These are phyloP conservation scores for Orbilia blumenaviensis DNA, from an alignment of 2,329 filamentous ascomycete species.

Conservation along the genomic window DNA sequence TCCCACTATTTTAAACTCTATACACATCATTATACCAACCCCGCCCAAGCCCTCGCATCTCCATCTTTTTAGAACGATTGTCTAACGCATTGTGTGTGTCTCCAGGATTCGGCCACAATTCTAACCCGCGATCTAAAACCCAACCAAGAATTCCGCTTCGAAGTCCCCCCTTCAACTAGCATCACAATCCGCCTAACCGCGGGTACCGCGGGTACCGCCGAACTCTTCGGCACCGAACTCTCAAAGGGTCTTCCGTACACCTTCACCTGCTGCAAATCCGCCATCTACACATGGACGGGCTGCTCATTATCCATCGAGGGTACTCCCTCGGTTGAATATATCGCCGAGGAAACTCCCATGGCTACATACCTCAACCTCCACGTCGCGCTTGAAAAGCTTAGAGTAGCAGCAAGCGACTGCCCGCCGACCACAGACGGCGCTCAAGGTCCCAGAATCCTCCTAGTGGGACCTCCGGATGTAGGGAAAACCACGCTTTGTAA, in stretches of 20 bases:
- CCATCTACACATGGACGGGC: constrained; percentile 91
- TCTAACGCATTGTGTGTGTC: background rate
- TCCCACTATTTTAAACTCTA: background rate
- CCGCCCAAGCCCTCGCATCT: too few relatives aligned
- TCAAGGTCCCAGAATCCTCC: constrained; percentile 80
- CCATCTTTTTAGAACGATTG: too few relatives aligned
- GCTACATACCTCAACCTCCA: constrained; percentile 84
- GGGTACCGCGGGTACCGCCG: constrained; percentile 73
- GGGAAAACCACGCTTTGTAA: constrained; percentile 86
- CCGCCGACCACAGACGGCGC: constrained; percentile 52
- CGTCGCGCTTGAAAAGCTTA: constrained; percentile 79
- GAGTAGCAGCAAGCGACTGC: constrained; percentile 66
- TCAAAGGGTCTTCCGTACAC: constrained; percentile 80
- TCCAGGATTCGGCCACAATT: constrained; percentile 13
- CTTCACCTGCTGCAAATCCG: constrained; percentile 82
- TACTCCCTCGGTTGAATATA: constrained; percentile 66
- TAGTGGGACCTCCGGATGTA: constrained; percentile 78
- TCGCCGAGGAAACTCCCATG: constrained; percentile 81
- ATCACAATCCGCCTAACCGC: constrained; percentile 41
- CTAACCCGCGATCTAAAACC: constrained; percentile 46
- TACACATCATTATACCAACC: background rate
- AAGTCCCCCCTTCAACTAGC: constrained; percentile 16
- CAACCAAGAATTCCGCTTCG: constrained; percentile 52
- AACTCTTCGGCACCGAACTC: constrained; percentile 94
- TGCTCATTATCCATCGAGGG: constrained; percentile 82